Base-by-base conservation (phyloP, 768 basidiomycete species). In the Tubosaeta brunneosetosa region DNA sequence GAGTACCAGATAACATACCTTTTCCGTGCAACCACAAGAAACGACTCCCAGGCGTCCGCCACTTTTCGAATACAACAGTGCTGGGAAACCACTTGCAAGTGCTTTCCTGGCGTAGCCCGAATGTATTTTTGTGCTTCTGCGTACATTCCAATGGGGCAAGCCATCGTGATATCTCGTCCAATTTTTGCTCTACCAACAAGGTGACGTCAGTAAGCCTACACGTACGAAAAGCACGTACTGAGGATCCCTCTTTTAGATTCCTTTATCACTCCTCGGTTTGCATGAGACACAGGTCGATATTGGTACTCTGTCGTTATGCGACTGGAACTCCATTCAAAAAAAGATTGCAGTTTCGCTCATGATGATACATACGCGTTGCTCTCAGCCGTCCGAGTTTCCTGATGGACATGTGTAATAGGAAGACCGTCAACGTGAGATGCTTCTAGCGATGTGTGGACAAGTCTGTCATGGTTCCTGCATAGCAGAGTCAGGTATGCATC, bases 21-120 rank as follows among this genome's bases (percentile, higher is more conserved):
- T 49, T 42, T 2, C 52, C 52, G 4, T 38, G 19, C 34, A 53
- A 10, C 52, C 52, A 53, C 33, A 53, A 37, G 36, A 53, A 47
- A 33, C 8, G 41, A 9, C 17, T 29, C n/a, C 27, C 25, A 8
- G n/a, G 27, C 3, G n/a, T 16, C 41, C 34, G 29, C 52, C 52
- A 53, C 0, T 22, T 26, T 43, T 47, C 26, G 25, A 17, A 53
- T 13, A 19, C 27, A 2, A 16, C 41, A 13, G 38, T 48, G 8
- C 12, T 27, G 17, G 17, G 34, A 29, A 53, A 19, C 52, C 47
- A 53, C 17, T 6, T 53, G n/a, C 52, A 37, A 0, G 52, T 53
- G 13, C 47, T 41, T 13, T 42, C 40, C 22, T 53, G 52, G 25
- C 52, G 41, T 14, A 44, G 27, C 32, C 27, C 36, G 12, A 13